Percentiles rank a stretch among this genome's conserved stretches.
Evolutionary conservation across 441 rosid genomes (phyloP).

Genomic region (Adansonia grandidieri): DNA sequence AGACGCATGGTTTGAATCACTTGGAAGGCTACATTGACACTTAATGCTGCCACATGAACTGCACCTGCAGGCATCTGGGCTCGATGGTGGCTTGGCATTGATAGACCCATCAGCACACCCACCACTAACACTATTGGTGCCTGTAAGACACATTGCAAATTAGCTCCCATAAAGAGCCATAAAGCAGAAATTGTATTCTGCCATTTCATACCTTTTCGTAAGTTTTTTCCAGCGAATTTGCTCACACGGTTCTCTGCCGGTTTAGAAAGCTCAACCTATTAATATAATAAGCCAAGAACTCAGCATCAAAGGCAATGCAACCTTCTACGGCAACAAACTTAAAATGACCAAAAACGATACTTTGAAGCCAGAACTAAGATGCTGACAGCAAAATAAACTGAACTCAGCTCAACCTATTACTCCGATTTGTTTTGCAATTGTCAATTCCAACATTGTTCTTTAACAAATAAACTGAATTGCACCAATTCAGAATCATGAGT

Average conservation of each 20-base stretch:
- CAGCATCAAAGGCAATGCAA: slow-evolving; percentile 13
- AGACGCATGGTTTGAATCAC: slow-evolving; percentile 45
- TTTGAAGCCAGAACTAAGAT: background rate
- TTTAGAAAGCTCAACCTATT: slow-evolving; percentile 50
- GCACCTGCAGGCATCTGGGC: slow-evolving; percentile 45
- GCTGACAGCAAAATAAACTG: background rate
- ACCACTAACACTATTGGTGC: slow-evolving; percentile 37
- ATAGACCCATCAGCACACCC: slow-evolving; percentile 34
- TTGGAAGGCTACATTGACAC: slow-evolving; percentile 54
- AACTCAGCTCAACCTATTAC: background rate
- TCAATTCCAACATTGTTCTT: background rate
- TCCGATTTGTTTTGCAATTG: slow-evolving; percentile 1
- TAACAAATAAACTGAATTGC: background rate
- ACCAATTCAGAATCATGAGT: background rate
- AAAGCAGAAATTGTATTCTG: slow-evolving; percentile 44
- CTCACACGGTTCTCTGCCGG: slow-evolving; percentile 33
- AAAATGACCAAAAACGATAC: background rate
- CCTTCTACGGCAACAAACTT: background rate
- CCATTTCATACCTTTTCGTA: slow-evolving; percentile 64
- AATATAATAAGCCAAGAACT: slow-evolving; percentile 26
- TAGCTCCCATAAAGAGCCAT: slow-evolving; percentile 49
- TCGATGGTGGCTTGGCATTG: slow-evolving; percentile 38
- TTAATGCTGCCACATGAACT: slow-evolving; percentile 45
- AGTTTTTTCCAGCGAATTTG: slow-evolving; percentile 33
- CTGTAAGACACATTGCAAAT: slow-evolving; percentile 51